phyloP scores from a whole-genome alignment of 805 yeast genomes.

The Lachancea cidri region DNA sequence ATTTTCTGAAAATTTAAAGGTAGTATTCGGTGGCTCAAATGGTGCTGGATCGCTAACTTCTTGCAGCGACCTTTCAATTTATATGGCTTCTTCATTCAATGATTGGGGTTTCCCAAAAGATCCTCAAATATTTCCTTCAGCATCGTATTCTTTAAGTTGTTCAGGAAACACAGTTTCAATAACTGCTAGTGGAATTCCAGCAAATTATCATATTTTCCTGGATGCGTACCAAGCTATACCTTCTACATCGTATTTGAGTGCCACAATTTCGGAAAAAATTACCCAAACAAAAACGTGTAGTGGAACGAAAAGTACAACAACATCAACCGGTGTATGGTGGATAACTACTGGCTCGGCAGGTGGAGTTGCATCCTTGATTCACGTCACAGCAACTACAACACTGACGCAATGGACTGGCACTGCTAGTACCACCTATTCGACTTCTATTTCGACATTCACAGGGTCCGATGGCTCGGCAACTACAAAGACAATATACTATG shows the following conservation, averaged over 20 bases:
- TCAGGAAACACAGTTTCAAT: constrained; percentile 7
- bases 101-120: constrained; percentile 12
- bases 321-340: neutral
- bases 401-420: constrained; percentile 4
- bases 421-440: constrained; percentile 7
- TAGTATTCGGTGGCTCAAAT: constrained; percentile 10
- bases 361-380: neutral
- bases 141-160: constrained; percentile 6
- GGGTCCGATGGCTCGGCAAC: constrained; percentile 10
- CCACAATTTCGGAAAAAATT: neutral
- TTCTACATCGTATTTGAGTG: neutral
- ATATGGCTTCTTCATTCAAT: constrained; percentile 11
- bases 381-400: neutral
- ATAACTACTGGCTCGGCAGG: neutral
- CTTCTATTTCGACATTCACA: constrained; percentile 8
- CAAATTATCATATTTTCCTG: constrained; percentile 11
- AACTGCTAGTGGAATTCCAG: constrained; percentile 12
- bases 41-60: constrained; percentile 11
- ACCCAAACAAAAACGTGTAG: neutral
- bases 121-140: constrained; percentile 10
- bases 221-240: constrained; percentile 9
- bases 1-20: constrained; percentile 9
- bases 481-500: constrained; percentile 12
- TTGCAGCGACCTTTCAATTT: constrained; percentile 8
- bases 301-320: neutral